Evolutionary conservation across 2,329 filamentous ascomycete genomes (phyloP), one percentile per base, ranked within the genome.

Genomic region (Epichloe coenophiala): DNA sequence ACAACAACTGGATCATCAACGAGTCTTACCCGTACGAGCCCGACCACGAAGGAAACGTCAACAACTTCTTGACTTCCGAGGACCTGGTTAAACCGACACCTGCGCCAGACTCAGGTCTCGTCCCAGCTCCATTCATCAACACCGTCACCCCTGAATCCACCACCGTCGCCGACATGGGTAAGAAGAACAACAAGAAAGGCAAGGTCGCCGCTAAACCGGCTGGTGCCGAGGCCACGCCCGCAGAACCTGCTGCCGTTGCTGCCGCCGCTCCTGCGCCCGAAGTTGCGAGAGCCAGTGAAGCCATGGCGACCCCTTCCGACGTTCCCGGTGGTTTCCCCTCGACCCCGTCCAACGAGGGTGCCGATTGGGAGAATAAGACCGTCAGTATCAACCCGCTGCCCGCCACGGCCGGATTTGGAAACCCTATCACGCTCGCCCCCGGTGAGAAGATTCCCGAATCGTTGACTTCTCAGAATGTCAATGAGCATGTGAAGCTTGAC

Each of bases 1-100:
- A 98, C 77, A 88, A 86, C 59, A 80, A 78, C 59, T 98, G 93
- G 93, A 82, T 81, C 47, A 86, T 83, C 65, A 90, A 96, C 69
- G 80, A 83, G 60, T 81, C 81, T 53, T 85, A 83, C 41, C 86
- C 86, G 53, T 83, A 85, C 69, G 90, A 96, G 71, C 80, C 81
- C 62, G 91, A 96, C 74, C 77, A 78, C 57, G 75, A 82, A 61
- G 85, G 86, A 61, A 95, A 91, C 76, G 75, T 89, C 61, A 97
- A 97, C 77, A 97, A 97, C 79, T 81, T 96, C 56, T 78, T 98
- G 51, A 78, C 79, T 40, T 81, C 85, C 52, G 79, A 88, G 55
- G 77, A 88, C 63, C 84, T 95, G 49, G 58, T 67, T 54, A 66
- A 57, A 65, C 71, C 57, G 13, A 23, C 48, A 9, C 36, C 33